A percentile compares a stretch with the other conserved stretches of the same genome.
These are phyloP conservation scores for Trametes meyenii DNA, from an alignment of 768 basidiomycete genomes.

Conservation along the genomic window DNA sequence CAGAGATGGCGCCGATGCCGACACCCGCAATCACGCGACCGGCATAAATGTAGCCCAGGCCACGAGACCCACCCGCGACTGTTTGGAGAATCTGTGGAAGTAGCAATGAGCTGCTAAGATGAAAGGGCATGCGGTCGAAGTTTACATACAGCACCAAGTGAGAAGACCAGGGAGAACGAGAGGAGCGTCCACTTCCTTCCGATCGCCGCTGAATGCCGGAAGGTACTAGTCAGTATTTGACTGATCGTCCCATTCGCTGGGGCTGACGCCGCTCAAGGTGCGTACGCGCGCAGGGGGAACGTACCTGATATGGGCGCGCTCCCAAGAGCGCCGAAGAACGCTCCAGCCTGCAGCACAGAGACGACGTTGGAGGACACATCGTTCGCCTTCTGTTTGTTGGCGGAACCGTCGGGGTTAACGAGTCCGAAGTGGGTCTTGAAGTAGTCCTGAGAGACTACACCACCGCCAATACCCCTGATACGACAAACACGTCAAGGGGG, in stretches of 20 bases:
- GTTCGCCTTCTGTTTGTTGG: constrained; percentile 44
- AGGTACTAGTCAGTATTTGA: not conserved
- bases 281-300: constrained; percentile 23
- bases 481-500: not conserved
- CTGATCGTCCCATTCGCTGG: not conserved
- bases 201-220: constrained; percentile 48
- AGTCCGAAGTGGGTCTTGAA: constrained; percentile 69
- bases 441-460: constrained; percentile 64
- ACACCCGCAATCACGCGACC: constrained; percentile 81
- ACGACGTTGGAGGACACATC: constrained; percentile 82
- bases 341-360: constrained; percentile 84
- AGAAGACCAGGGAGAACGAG: constrained; percentile 63
- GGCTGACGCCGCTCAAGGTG: not conserved
- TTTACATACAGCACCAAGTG: constrained; percentile 65
- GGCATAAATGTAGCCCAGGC: constrained; percentile 71
- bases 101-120: not conserved
- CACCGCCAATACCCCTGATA: constrained; percentile 62
- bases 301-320: constrained; percentile 71
- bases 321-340: constrained; percentile 84
- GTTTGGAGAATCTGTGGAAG: constrained; percentile 66
- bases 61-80: constrained; percentile 56
- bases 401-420: constrained; percentile 44
- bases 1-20: constrained; percentile 81
- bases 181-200: constrained; percentile 71
- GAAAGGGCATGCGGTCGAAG: not conserved